phyloP scores from a whole-genome alignment of 371 early-diverging fungal genomes.

The Apophysomyces elegans region DNA sequence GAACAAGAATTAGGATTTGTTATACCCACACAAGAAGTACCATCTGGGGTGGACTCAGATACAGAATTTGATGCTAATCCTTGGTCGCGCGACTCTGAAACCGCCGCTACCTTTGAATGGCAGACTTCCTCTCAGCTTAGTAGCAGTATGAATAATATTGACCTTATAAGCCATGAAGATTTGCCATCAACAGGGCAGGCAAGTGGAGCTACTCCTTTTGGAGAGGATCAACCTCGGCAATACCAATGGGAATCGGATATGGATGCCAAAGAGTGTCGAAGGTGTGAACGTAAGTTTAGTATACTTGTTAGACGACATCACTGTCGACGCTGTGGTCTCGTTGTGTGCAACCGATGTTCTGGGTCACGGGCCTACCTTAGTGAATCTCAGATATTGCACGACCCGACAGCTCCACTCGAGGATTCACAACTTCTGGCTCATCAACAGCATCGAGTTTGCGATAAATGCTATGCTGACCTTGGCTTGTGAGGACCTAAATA shows the following conservation, averaged over 20 bases:
- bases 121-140: slow-evolving; percentile 3
- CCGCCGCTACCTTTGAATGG: slow-evolving; percentile 4
- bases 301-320: slow-evolving; percentile 77
- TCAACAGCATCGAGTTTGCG: slow-evolving; percentile 64
- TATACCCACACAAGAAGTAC: slow-evolving; percentile 9
- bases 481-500: slow-evolving; percentile 21
- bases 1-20: slow-evolving; percentile 47
- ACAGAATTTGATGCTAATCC: slow-evolving; percentile 48
- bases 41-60: slow-evolving; percentile 9
- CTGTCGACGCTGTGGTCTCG: slow-evolving; percentile 86
- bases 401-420: slow-evolving; percentile 43
- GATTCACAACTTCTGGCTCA: slow-evolving; percentile 37
- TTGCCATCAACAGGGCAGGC: not conserved
- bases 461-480: slow-evolving; percentile 52
- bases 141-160: slow-evolving; percentile 34
- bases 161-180: slow-evolving; percentile 34
- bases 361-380: slow-evolving; percentile 56
- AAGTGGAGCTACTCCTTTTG: not conserved
- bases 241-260: slow-evolving; percentile 77
- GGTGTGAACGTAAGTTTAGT: slow-evolving; percentile 70
- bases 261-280: slow-evolving; percentile 66
- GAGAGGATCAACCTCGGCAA: slow-evolving; percentile 20
- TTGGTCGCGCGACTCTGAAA: slow-evolving; percentile 37
- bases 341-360: slow-evolving; percentile 80
- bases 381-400: slow-evolving; percentile 56